Base-by-base conservation (phyloP, 225 moss, liverwort and hornwort species). In the Bryoerythrophyllum caledonicum region DNA sequence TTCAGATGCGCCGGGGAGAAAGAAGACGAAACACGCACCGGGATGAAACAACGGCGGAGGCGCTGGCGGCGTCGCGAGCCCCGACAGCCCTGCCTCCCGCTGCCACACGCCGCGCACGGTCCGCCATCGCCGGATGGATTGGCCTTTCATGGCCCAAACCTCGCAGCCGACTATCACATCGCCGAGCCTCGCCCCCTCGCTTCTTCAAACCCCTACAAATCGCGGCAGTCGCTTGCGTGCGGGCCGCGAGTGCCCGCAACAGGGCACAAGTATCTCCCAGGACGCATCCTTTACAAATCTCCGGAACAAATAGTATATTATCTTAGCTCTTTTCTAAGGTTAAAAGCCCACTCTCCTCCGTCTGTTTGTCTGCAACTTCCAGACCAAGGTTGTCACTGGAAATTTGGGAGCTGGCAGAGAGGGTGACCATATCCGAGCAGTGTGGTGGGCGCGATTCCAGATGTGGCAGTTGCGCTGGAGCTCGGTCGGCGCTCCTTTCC, bases 51-150 rank as follows among this genome's bases (percentile, higher is more conserved):
- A 46, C 2, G 84, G 82, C 74, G 84, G 79, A n/a, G 82, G 82
- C 26, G 86, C 74, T 20, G 76, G 81, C 63, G 81, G 84, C 63
- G 84, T 74, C 19, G 80, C 58, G 32, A 87, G 67, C 54, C 82
- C 60, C 28, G 84, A 82, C 14, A 77, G 67, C 23, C 68, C 62
- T 15, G 76, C 79, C 57, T 70, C 62, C 68, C 76, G n/a, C n/a
- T n/a, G n/a, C n/a, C n/a, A 56, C 7, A 44, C 15, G 28, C 59
- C 49, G 68, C 63, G 59, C 79, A 40, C 26, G 54, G 32, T 63
- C 67, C 76, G 74, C 87, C 87, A 87, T 82, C 84, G 84, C 71
- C 77, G 81, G 79, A 84, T 67, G 28, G 78, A 67, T 62, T 73
- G 70, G 70, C 67, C 74, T 64, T 37, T 74, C 82, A 76, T 84